These are phyloP conservation scores for Orychophragmus violaceus DNA, from an alignment of 345 rosid species.

Conservation along the genomic window DNA sequence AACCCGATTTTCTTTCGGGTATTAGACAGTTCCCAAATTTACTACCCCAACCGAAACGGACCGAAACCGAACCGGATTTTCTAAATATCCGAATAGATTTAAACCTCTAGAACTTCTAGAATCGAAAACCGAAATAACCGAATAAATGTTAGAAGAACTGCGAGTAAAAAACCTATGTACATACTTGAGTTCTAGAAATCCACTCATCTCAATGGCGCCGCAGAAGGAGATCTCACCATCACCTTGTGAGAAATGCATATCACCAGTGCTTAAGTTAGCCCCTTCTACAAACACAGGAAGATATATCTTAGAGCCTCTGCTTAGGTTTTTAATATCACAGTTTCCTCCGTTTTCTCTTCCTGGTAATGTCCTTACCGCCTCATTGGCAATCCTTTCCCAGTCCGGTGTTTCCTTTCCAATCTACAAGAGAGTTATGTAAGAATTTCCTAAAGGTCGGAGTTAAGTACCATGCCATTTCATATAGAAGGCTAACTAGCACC, in stretches of 20 bases:
- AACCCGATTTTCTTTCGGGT: too few relatives aligned
- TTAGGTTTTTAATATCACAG: constrained; percentile 85
- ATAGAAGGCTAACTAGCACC: neutral
- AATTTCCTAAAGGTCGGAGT: neutral
- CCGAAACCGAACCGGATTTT: too few relatives aligned
- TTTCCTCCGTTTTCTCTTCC: constrained; percentile 98
- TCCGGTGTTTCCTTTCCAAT: constrained; percentile 52
- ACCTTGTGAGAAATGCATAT: constrained; percentile 97
- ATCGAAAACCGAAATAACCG: too few relatives aligned
- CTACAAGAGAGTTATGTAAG: constrained; percentile 33
- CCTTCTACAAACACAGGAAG: constrained; percentile 90
- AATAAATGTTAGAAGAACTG: neutral
- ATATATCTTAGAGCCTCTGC: constrained; percentile 76
- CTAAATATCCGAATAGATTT: too few relatives aligned
- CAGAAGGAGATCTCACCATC: constrained; percentile 95
- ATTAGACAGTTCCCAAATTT: too few relatives aligned
- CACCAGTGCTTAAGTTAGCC: constrained; percentile 84
- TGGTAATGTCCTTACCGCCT: constrained; percentile 81
- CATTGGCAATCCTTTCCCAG: constrained; percentile 71
- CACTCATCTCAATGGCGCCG: constrained; percentile 93
- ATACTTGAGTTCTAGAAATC: constrained; percentile 84
- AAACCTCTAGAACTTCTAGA: too few relatives aligned
- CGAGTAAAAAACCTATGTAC: neutral
- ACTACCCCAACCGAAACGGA: too few relatives aligned
- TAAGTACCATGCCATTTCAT: neutral